phyloP scores from a whole-genome alignment of 2,329 filamentous ascomycete genomes.

The Elsinoe ampelina region DNA sequence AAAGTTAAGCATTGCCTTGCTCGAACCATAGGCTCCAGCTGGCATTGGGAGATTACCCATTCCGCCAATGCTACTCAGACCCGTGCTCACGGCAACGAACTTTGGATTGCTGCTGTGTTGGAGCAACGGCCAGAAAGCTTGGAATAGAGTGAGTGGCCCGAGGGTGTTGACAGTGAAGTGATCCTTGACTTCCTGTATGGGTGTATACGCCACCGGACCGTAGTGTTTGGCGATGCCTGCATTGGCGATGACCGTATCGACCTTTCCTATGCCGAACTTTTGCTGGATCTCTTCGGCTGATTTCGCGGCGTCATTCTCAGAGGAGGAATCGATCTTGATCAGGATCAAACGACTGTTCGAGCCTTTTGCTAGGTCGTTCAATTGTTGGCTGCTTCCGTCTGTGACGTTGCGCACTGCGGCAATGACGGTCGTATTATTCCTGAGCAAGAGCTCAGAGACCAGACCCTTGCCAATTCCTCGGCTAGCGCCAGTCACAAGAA shows the following conservation, averaged over 20 bases:
- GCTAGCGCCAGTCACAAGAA: conserved; percentile 12
- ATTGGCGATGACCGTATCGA: conserved; percentile 20
- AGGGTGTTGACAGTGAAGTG: conserved; percentile 25
- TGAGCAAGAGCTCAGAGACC: conserved; percentile 5
- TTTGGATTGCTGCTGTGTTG: conserved; percentile 22
- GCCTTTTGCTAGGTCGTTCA: conserved; percentile 27
- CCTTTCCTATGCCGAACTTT: no score
- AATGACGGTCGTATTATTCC: conserved; percentile 14
- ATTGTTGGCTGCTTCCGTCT: conserved; percentile 39
- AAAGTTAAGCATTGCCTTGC: conserved; percentile 35
- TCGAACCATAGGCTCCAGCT: conserved; percentile 36
- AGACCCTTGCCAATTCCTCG: conserved; percentile 11
- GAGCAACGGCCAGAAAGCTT: conserved; percentile 36
- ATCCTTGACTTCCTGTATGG: conserved; percentile 20
- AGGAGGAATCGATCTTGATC: conserved; percentile 34
- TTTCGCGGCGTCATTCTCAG: no score
- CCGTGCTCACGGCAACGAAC: conserved; percentile 26
- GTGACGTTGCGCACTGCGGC: conserved; percentile 39
- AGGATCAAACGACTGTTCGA: conserved; percentile 31
- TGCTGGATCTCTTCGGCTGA: no score
- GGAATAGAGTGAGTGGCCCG: conserved; percentile 37
- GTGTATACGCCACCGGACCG: conserved; percentile 19
- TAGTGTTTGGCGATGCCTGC: conserved; percentile 15
- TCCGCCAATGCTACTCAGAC: not conserved
- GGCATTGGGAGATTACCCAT: conserved; percentile 19